These are phyloP conservation scores for Silene coronaria DNA, from an alignment of 179 eudicot genomes.

Conservation along the genomic window DNA sequence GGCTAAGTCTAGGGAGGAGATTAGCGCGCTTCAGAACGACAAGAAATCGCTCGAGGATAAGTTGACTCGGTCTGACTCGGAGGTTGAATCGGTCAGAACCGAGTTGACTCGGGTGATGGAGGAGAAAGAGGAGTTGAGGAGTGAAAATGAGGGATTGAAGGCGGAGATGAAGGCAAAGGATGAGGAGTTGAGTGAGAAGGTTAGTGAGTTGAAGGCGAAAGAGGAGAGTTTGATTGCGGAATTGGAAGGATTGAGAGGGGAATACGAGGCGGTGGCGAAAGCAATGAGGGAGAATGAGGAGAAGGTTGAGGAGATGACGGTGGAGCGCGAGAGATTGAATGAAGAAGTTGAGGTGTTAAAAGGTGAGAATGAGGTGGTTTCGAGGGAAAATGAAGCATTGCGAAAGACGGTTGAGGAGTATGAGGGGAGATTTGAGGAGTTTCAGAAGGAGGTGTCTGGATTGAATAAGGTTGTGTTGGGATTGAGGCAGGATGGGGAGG, in stretches of 20 bases:
- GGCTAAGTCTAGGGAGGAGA: constrained; percentile 44
- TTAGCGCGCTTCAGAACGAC: constrained; percentile 34
- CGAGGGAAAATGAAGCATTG: constrained; percentile 32
- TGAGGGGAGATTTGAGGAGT: constrained; percentile 23
- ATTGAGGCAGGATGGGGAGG: no score
- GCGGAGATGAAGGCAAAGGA: no score
- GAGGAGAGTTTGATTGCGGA: constrained; percentile 28
- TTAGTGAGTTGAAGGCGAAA: constrained; percentile 31
- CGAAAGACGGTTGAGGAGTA: constrained; percentile 29
- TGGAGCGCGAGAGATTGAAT: neutral
- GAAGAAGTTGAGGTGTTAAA: constrained; percentile 34
- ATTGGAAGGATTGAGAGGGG: constrained; percentile 25
- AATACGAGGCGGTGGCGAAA: constrained; percentile 22
- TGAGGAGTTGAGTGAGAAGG: no score
- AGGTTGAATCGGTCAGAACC: constrained; percentile 27
- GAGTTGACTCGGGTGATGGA: constrained; percentile 46
- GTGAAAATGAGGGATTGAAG: constrained; percentile 24
- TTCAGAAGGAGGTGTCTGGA: constrained; percentile 30
- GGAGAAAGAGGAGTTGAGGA: constrained; percentile 34
- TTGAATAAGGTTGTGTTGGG: no score
- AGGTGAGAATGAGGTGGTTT: constrained; percentile 26
- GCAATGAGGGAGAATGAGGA: constrained; percentile 30
- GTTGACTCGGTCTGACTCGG: constrained; percentile 38
- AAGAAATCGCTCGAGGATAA: constrained; percentile 45
- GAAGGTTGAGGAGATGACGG: constrained; percentile 29